Conservation (phyloP, 176 grass and related monocot genomes). For the Hordeum marinum region DNA sequence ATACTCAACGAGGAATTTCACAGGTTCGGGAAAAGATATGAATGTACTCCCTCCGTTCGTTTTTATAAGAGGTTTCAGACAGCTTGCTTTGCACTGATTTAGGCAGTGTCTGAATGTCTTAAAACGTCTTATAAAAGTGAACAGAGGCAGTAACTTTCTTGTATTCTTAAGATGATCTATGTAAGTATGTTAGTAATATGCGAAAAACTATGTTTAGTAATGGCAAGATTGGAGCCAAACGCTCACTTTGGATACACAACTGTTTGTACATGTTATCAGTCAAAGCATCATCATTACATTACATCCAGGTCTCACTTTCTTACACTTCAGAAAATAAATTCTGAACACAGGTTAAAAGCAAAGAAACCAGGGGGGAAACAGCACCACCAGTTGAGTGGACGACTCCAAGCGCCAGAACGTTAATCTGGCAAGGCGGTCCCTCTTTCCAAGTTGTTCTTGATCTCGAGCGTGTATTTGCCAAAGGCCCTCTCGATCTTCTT, state of each 20-base stretch:
- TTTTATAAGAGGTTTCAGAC: no score
- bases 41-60: no score
- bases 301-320: background rate
- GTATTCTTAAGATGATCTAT: background rate
- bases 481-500: conserved; percentile 98
- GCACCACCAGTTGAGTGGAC: background rate
- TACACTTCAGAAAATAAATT: conserved; percentile 18
- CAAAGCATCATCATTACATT: background rate
- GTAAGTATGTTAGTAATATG: background rate
- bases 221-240: background rate
- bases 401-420: background rate
- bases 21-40: background rate
- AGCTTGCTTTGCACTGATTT: no score
- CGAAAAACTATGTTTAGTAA: background rate
- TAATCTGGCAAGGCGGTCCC: conserved; percentile 90
- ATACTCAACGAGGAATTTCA: background rate
- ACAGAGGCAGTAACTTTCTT: no score
- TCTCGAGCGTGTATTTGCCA: conserved; percentile 94
- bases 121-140: no score
- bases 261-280: conserved; percentile 18
- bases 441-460: conserved; percentile 97
- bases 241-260: background rate
- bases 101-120: no score
- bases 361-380: background rate
- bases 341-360: conserved; percentile 3